Evolutionary conservation across 2,329 filamentous ascomycete genomes (phyloP).

Genomic region (Pseudopithomyces chartarum): DNA sequence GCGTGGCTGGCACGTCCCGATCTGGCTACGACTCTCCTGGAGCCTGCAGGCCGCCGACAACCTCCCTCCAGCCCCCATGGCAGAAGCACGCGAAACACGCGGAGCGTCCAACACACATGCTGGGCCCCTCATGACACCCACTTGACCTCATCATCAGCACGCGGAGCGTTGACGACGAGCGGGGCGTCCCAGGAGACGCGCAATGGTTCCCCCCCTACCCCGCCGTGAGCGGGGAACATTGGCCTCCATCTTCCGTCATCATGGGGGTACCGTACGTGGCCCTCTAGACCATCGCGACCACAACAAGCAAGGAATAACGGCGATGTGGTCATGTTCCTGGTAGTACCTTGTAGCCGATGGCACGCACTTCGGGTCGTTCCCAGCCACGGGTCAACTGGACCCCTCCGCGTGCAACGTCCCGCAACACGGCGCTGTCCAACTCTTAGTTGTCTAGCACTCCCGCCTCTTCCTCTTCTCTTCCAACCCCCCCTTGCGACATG

Average conservation of each 20-base stretch:
- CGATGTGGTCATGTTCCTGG: neutral
- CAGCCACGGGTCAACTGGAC: neutral
- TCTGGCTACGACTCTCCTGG: constrained; percentile 1
- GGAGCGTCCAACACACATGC: neutral
- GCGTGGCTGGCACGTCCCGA: neutral
- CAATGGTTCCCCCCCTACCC: neutral
- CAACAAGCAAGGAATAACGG: neutral
- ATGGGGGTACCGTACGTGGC: neutral
- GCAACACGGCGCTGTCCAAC: neutral
- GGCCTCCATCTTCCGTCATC: neutral
- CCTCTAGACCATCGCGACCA: neutral
- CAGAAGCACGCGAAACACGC: neutral
- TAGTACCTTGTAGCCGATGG: neutral
- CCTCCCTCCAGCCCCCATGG: neutral
- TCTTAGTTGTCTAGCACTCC: neutral
- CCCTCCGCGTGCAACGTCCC: constrained; percentile 2
- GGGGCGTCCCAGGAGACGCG: neutral
- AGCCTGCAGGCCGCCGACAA: neutral
- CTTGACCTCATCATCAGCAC: neutral
- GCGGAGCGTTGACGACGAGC: neutral
- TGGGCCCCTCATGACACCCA: neutral
- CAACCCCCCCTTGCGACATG: neutral
- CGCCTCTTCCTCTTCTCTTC: neutral
- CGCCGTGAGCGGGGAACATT: neutral
- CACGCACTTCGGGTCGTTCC: neutral